Evolutionary conservation across 768 basidiomycete genomes (phyloP).

Genomic region (Tricholomella constricta): DNA sequence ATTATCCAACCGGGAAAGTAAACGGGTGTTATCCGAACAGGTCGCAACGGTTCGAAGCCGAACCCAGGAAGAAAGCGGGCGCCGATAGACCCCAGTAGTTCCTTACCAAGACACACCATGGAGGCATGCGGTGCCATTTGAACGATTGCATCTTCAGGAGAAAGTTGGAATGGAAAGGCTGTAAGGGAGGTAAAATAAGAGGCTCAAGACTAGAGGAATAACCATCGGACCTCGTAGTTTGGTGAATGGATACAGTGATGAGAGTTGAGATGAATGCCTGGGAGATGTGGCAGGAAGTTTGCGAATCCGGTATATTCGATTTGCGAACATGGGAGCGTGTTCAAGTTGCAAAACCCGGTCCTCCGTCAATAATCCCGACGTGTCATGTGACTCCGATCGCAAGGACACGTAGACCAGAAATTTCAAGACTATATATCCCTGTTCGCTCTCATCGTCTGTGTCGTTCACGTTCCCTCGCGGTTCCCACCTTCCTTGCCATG

Average conservation of each 20-base stretch:
- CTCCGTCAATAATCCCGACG: slow-evolving; percentile 2
- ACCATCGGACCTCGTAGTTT: slow-evolving; percentile 38
- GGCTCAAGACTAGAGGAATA: background rate
- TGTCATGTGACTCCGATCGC: slow-evolving; percentile 15
- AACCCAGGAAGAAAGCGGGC: slow-evolving; percentile 39
- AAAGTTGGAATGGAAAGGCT: slow-evolving; percentile 57
- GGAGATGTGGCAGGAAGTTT: slow-evolving; percentile 3
- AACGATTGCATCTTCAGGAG: slow-evolving; percentile 45
- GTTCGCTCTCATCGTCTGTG: slow-evolving; percentile 3
- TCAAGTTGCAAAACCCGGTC: background rate
- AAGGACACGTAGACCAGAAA: slow-evolving; percentile 22
- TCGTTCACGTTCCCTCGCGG: slow-evolving; percentile 6
- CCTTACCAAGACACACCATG: slow-evolving; percentile 21
- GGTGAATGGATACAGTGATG: slow-evolving; percentile 29
- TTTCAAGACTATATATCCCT: slow-evolving; percentile 13
- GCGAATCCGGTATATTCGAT: slow-evolving; percentile 17
- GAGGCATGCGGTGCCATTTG: slow-evolving; percentile 38
- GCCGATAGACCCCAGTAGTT: slow-evolving; percentile 29
- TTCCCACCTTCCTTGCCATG: slow-evolving; percentile 30
- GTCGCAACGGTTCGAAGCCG: slow-evolving; percentile 41
- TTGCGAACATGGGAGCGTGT: slow-evolving; percentile 16
- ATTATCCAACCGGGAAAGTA: slow-evolving; percentile 70
- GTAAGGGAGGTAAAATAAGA: background rate
- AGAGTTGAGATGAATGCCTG: slow-evolving; percentile 9
- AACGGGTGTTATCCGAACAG: slow-evolving; percentile 49